These are phyloP conservation scores for Psilocybe sp. DNA, from an alignment of 768 basidiomycete genomes.

Conservation along the genomic window DNA sequence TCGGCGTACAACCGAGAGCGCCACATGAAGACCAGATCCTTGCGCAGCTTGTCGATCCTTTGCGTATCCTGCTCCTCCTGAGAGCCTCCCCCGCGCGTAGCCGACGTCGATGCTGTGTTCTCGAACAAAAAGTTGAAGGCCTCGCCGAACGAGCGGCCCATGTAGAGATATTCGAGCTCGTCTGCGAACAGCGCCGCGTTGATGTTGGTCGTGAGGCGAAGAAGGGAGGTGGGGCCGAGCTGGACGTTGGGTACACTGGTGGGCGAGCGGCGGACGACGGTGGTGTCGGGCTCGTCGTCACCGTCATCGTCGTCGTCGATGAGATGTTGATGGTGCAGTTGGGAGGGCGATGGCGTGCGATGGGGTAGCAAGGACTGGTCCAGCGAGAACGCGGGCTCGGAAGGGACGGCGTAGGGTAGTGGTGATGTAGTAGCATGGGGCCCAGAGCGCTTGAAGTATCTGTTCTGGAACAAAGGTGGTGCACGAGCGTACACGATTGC, in stretches of 20 bases:
- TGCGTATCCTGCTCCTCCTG: constrained; percentile 34
- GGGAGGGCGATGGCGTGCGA: constrained; percentile 45
- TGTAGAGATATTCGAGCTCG: constrained; percentile 93
- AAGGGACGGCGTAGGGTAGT: constrained; percentile 31
- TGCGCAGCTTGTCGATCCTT: constrained; percentile 81
- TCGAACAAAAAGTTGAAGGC: constrained; percentile 89
- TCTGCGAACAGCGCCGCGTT: constrained; percentile 84
- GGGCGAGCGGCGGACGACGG: too few relatives aligned
- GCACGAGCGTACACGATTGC: constrained; percentile 95
- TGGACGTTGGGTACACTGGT: not conserved
- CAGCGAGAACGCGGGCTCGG: constrained; percentile 62
- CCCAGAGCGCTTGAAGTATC: constrained; percentile 70
- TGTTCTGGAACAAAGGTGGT: constrained; percentile 85
- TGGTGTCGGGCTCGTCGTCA: too few relatives aligned
- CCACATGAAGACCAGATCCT: constrained; percentile 98
- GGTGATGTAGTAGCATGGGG: constrained; percentile 8
- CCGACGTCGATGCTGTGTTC: constrained; percentile 49
- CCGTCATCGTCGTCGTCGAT: too few relatives aligned
- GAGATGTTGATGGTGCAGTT: constrained; percentile 27
- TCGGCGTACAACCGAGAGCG: constrained; percentile 91
- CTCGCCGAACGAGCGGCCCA: constrained; percentile 84
- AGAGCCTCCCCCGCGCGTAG: constrained; percentile 1
- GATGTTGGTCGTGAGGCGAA: constrained; percentile 64
- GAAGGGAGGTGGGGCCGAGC: constrained; percentile 39
- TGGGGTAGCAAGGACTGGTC: constrained; percentile 32